phyloP scores from a whole-genome alignment of 1,139 yeast species.

The Insectozyma bohioensis region DNA sequence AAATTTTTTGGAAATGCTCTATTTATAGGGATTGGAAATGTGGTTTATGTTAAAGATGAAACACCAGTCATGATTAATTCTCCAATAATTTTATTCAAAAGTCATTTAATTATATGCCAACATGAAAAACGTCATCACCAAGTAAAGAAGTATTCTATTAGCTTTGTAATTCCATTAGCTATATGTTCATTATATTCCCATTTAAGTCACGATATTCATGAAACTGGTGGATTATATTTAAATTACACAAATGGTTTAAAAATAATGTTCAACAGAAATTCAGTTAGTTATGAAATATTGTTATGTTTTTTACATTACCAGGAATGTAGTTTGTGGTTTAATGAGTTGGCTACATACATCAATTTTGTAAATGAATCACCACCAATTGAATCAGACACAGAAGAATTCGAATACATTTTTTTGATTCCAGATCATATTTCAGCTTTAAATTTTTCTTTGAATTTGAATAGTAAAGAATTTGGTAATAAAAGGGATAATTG shows the following conservation, averaged over 20 bases:
- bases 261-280: conserved; percentile 44
- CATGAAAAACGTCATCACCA: conserved; percentile 16
- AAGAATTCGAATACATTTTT: conserved; percentile 8
- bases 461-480: conserved; percentile 7
- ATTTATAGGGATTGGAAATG: conserved; percentile 39
- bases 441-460: conserved; percentile 17
- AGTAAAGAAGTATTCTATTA: conserved; percentile 28
- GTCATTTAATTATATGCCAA: conserved; percentile 41
- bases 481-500: conserved; percentile 12
- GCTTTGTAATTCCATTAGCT: conserved; percentile 50
- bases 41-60: conserved; percentile 36
- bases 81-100: conserved; percentile 50
- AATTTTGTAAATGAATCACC: conserved; percentile 22
- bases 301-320: conserved; percentile 30
- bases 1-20: conserved; percentile 42
- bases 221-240: conserved; percentile 38
- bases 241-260: conserved; percentile 35
- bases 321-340: conserved; percentile 46
- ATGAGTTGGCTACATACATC: conserved; percentile 31
- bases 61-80: conserved; percentile 19
- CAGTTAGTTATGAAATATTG: conserved; percentile 45
- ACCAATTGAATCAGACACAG: conserved; percentile 14
- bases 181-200: conserved; percentile 27
- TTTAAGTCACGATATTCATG: conserved; percentile 25
- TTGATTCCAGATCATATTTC: conserved; percentile 16